Base-by-base conservation (phyloP, 129 eudicot species). In the Flaveria bidentis region DNA sequence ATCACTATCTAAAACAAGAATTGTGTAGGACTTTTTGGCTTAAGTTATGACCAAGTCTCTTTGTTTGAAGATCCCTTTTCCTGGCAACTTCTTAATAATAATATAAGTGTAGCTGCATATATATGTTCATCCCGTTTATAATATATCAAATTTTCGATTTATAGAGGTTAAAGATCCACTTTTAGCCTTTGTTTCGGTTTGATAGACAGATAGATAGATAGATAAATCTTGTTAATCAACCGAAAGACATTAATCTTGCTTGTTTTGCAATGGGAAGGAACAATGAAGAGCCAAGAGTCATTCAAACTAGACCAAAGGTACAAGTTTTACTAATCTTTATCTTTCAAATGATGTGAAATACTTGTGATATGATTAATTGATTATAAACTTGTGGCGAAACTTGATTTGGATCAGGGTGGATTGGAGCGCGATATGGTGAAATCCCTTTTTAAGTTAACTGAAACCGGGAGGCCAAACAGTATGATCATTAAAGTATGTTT, bases 381-480 rank as follows among this genome's bases (percentile, higher is more conserved):
- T 30, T 46, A 55, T 36, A 36, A 73, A 78, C 69, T 85, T 49
- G 70, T 23, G 67, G 15, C 3, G 50, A 50, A 46, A 60, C 17
- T 58, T 46, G 9, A 61, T 11, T 25, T 51, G 6, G 49, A 72
- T 72, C 81, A 85, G 91, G 91, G 80, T 25, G 73, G 69, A 53
- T 78, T 67, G 56, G 90, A 89, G 74, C 84, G 75, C 4, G 89
- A 89, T 73, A 73, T 89, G 86, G 87, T 87, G 79, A 88, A 85
- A 71, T 74, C 91, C 44, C 79, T 83, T 30, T 79, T 85, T 65
- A 80, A 50, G 42, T 69, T 78, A 67, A 68, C 63, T 7, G 91
- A 84, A 82, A 75, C 82, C 61, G 86, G 71, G 51, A 88, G 93
- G 74, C 90, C 93, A 23, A 86, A 83, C 80, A 88, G 93, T 79